Percentiles rank a stretch among this genome's conserved stretches.
These are phyloP conservation scores for Graphiopsis chlorocephala DNA, from an alignment of 2,329 filamentous ascomycete species.

Conservation along the genomic window DNA sequence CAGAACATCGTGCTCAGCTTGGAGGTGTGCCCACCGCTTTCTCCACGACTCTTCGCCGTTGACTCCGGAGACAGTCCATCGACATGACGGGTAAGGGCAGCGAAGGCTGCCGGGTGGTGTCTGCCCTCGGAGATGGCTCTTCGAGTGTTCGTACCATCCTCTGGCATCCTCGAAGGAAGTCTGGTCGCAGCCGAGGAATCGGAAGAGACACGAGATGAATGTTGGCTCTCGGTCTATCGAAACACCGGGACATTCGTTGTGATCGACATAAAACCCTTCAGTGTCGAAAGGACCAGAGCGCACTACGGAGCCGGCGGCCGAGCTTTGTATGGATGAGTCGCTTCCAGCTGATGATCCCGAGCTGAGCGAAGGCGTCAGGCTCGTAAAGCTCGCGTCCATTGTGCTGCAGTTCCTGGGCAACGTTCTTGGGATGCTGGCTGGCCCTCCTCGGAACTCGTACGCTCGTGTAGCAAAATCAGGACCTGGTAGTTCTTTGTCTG, in stretches of 20 bases:
- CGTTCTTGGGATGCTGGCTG: slow-evolving; percentile 7
- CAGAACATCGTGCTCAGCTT: slow-evolving; percentile 2
- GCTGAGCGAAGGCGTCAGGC: slow-evolving; percentile 5
- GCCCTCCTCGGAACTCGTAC: slow-evolving; percentile 1
- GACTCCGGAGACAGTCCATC: background rate
- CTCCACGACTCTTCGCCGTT: slow-evolving; percentile 22
- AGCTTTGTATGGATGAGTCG: slow-evolving; percentile 6
- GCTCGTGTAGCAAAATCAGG: background rate
- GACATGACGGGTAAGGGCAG: slow-evolving; percentile 22
- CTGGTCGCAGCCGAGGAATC: slow-evolving; percentile 21
- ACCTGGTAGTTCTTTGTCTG: background rate
- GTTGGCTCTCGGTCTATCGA: background rate
- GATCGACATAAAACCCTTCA: background rate
- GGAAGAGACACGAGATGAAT: slow-evolving; percentile 19
- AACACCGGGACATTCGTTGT: too few species aligned
- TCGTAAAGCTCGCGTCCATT: background rate
- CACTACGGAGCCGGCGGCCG: background rate
- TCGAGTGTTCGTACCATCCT: slow-evolving; percentile 22
- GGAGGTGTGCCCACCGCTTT: slow-evolving; percentile 20
- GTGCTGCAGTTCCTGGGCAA: background rate
- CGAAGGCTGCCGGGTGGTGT: slow-evolving; percentile 17
- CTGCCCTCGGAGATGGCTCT: slow-evolving; percentile 18
- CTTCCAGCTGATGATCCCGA: background rate
- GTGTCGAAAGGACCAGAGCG: background rate
- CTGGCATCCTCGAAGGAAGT: slow-evolving; percentile 4